Base-by-base conservation (phyloP, 2,329 filamentous ascomycete species). In the Scedosporium aurantiacum region DNA sequence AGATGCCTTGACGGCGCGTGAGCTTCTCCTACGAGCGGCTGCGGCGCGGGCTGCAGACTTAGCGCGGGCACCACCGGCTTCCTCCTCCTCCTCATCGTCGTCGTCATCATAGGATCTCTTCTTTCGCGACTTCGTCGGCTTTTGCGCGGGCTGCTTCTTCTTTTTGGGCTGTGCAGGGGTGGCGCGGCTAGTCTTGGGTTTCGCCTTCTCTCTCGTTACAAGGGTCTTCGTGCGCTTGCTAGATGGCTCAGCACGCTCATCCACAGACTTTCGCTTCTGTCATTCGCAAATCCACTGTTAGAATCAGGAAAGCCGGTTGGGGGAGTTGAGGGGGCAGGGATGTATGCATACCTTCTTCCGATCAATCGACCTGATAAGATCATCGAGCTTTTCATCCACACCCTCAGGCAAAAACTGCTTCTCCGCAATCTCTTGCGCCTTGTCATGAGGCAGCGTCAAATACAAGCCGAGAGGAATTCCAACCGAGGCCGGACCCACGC, bases 381-480 rank as follows among this genome's bases (percentile, higher is more conserved):
- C 84, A 66, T 97, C 92, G 28, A 97, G 78, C 60, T 83, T 80
- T 63, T 92, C 88, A 47, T 90, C 88, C 18, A 90, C 73, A 25
- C 87, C 88, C 14, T 91, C 87, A 1, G 90, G 87, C 10, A 96
- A 81, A 70, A 89, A 96, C 63, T 88, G 87, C 77, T 88, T 95
- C 71, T 91, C 87, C 0, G 92, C 91, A 69, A 96, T 91, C 68
- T 90, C 84, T 69, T 94, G 89, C 0, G 92, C 92, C 57, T 85
- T 82, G 32, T 87, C 83, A 68, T 83, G 90, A 21, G 86, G 82
- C 65, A 97, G 81, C 3, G 85, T 79, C 16, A 82, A 81, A 72
- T 94, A 97, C 16, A 97, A 80, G 1, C 88, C 88, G 28, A 84
- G 82, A 0, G 94, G 92, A 63, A 97, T 76, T 16, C 89, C 86